Evolutionary conservation across 768 basidiomycete genomes (phyloP).

Genomic region (Panus rudis): DNA sequence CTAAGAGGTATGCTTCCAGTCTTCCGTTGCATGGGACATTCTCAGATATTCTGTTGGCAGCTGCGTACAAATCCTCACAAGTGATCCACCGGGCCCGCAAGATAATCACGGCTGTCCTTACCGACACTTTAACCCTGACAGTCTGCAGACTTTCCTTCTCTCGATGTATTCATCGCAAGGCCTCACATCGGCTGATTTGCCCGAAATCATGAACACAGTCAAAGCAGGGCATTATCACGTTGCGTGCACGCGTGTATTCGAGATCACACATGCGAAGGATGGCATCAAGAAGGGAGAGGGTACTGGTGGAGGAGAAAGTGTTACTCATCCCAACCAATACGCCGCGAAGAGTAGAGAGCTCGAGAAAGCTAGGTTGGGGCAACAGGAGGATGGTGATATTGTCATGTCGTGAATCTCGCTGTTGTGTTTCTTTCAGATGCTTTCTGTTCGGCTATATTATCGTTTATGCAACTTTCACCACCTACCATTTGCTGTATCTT

Average conservation of each 20-base stretch:
- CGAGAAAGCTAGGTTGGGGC: conserved; percentile 33
- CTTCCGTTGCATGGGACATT: neutral
- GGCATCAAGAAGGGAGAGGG: conserved; percentile 89
- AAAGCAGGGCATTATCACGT: conserved; percentile 85
- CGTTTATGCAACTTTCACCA: neutral
- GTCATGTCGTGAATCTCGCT: conserved; percentile 28
- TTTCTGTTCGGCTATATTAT: neutral
- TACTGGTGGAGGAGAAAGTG: conserved; percentile 74
- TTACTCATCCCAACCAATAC: conserved; percentile 93
- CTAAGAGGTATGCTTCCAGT: conserved; percentile 59
- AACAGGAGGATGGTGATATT: conserved; percentile 29
- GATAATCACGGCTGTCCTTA: conserved; percentile 90
- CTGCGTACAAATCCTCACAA: conserved; percentile 81
- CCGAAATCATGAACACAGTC: conserved; percentile 76
- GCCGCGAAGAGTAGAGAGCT: conserved; percentile 69
- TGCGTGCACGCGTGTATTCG: conserved; percentile 95
- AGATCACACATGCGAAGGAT: conserved; percentile 71
- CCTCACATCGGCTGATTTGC: conserved; percentile 60
- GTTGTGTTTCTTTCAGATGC: neutral
- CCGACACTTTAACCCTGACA: conserved; percentile 79
- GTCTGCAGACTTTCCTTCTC: conserved; percentile 70
- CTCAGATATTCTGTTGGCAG: conserved; percentile 32
- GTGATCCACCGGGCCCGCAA: conserved; percentile 55
- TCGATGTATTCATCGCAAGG: conserved; percentile 60
- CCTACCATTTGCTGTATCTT: neutral